Percentiles rank a stretch among this genome's conserved stretches.
Evolutionary conservation across 306 rosid species (phyloP).

Genomic region (Fagus crenata): DNA sequence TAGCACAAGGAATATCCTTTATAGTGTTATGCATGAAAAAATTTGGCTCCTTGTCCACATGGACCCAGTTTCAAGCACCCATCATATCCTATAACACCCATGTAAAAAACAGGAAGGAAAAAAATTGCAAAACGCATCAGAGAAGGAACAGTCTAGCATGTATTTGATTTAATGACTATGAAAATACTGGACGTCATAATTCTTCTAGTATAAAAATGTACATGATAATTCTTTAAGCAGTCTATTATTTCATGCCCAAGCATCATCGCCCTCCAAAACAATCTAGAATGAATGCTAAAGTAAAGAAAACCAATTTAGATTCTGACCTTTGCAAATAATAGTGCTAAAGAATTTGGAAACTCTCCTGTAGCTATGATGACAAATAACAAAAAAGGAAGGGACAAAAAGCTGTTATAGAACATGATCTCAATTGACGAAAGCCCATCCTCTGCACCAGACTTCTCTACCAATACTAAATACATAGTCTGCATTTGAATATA

Average conservation of each 20-base stretch:
- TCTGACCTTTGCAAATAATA: conserved; percentile 77
- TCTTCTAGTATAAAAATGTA: neutral
- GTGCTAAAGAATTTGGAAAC: conserved; percentile 75
- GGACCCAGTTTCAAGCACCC: neutral
- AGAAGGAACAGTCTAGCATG: conserved; percentile 3
- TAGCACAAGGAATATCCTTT: too few species aligned
- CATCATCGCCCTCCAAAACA: conserved; percentile 11
- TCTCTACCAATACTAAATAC: conserved; percentile 95
- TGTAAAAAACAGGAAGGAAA: too few species aligned
- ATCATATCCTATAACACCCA: neutral
- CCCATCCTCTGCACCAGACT: conserved; percentile 94
- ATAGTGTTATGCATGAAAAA: too few species aligned
- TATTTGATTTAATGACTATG: neutral
- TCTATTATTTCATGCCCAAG: neutral
- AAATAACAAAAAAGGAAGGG: conserved; percentile 86
- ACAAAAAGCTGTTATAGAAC: conserved; percentile 91
- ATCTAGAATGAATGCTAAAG: conserved; percentile 13
- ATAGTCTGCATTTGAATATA: conserved; percentile 64
- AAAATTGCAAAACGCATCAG: neutral
- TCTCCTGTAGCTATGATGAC: conserved; percentile 87
- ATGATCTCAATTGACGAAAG: conserved; percentile 88
- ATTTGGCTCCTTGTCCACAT: too few species aligned
- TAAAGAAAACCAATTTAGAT: conserved; percentile 24
- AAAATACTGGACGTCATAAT: neutral
- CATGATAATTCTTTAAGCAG: conserved; percentile 3